A percentile compares a stretch with the other conserved stretches of the same genome.
These are phyloP conservation scores for Ophiocordyceps robertsii DNA, from an alignment of 2,329 filamentous ascomycete species.

Conservation along the genomic window DNA sequence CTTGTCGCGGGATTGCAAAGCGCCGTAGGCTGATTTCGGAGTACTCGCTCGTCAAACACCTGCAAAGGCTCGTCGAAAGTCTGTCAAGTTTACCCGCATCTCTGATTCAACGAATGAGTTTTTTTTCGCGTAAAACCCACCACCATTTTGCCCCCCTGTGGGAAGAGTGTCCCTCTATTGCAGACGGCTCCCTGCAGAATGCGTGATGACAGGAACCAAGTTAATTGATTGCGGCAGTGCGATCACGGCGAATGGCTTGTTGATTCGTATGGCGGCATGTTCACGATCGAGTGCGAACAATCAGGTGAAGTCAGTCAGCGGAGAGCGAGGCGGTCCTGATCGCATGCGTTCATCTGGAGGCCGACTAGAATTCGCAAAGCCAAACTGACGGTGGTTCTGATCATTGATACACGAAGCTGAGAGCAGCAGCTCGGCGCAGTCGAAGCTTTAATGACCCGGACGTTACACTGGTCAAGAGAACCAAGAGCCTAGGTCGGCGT, in stretches of 20 bases:
- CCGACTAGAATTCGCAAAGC: slow-evolving; percentile 13
- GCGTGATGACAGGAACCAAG: no score
- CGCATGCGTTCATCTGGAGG: slow-evolving; percentile 7
- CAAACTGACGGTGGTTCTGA: slow-evolving; percentile 10
- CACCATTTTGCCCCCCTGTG: no score
- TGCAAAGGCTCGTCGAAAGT: no score
- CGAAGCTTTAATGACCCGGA: slow-evolving; percentile 19
- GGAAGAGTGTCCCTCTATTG: no score
- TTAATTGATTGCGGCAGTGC: slow-evolving; percentile 10
- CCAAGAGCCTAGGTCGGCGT: slow-evolving; percentile 18
- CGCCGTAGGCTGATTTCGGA: no score
- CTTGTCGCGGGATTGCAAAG: no score
- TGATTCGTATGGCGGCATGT: slow-evolving; percentile 15
- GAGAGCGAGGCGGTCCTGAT: slow-evolving; percentile 6
- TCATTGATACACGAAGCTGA: slow-evolving; percentile 17
- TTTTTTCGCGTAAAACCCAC: no score
- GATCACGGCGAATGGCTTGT: slow-evolving; percentile 17
- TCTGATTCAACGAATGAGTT: no score
- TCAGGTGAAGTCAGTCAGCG: slow-evolving; percentile 14
- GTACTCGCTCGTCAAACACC: no score
- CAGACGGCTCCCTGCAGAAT: no score
- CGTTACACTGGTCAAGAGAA: slow-evolving; percentile 17
- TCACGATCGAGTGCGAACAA: slow-evolving; percentile 19
- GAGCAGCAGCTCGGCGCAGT: slow-evolving; percentile 15
- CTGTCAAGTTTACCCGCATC: no score